phyloP scores from a whole-genome alignment of 768 basidiomycete species.

The Collybia sp. region DNA sequence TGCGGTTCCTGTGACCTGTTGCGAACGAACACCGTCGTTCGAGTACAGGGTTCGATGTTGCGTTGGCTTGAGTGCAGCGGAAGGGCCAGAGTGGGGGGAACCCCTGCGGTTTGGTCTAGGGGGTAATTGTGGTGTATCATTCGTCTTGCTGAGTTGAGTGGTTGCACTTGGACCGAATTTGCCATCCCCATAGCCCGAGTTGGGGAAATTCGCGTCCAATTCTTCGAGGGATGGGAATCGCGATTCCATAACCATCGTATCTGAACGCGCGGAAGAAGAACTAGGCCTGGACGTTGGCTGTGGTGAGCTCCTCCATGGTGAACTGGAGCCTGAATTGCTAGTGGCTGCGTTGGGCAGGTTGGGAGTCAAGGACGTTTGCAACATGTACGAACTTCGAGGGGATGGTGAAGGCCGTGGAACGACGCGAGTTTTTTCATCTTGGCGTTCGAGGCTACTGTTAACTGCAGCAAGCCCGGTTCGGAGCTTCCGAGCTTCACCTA shows the following conservation, averaged over 20 bases:
- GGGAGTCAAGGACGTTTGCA: slow-evolving; percentile 27
- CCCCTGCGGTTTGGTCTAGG: slow-evolving; percentile 6
- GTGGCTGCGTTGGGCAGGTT: slow-evolving; percentile 14
- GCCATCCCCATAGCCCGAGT: slow-evolving; percentile 11
- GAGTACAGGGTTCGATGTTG: slow-evolving; percentile 14
- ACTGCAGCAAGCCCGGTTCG: slow-evolving; percentile 66
- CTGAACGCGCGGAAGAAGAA: slow-evolving; percentile 26
- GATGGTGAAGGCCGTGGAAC: slow-evolving; percentile 32
- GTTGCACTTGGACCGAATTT: not conserved
- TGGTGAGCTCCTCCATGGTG: slow-evolving; percentile 25
- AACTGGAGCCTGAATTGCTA: slow-evolving; percentile 15
- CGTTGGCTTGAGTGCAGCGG: slow-evolving; percentile 14
- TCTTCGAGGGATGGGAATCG: slow-evolving; percentile 89
- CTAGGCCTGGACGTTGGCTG: slow-evolving; percentile 22
- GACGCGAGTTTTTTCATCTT: slow-evolving; percentile 18
- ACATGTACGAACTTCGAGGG: slow-evolving; percentile 18
- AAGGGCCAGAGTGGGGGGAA: not conserved
- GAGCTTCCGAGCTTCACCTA: slow-evolving; percentile 71
- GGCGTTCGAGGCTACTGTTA: slow-evolving; percentile 22
- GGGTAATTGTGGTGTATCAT: slow-evolving; percentile 7
- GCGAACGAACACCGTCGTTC: slow-evolving; percentile 44
- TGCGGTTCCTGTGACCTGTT: slow-evolving; percentile 49
- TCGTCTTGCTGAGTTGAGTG: slow-evolving; percentile 2
- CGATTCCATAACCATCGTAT: slow-evolving; percentile 35
- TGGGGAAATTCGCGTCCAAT: slow-evolving; percentile 53